Base-by-base conservation (phyloP, 768 basidiomycete genomes). In the Boletus sp. region DNA sequence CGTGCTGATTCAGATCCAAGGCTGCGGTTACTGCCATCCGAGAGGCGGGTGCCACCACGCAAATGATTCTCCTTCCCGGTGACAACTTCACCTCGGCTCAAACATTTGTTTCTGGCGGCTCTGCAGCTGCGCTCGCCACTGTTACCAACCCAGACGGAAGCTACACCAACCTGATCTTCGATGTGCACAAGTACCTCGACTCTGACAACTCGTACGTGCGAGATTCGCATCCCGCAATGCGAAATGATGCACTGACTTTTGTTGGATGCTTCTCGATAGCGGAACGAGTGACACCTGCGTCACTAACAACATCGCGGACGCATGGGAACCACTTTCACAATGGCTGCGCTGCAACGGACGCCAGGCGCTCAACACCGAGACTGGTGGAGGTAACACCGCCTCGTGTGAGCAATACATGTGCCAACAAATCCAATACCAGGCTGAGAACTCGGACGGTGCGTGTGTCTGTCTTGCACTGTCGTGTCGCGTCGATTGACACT, bases 301-400 rank as follows among this genome's bases (percentile, higher is more conserved):
- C 29, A 43, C 44, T 5, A 50, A 59, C 40, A 53, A 33, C 25
- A 59, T 59, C 7, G 25, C 21, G 5, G 38, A 42, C 10, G 72
- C 76, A 15, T 78, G 79, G 75, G 65, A 64, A 9, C 74, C 77
- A 5, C 72, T 82, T 1, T 27, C 43, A 13, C 10, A 30, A 7
- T 44, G 43, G 43, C 43, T 44, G 17, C 43, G 43, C 1, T 44
- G 43, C n/a, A 44, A 44, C 11, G 43, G 72, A 5, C 72, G 82
- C 15, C 78, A 81, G 58, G 83, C 80, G 0, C 70, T 84, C 63
- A 77, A 80, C 61, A 80, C 79, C 6, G 82, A 83, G 64, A 82
- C 81, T 2, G 82, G 83, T 47, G 82, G 81, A 25, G 81, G 81
- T 11, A 77, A 83, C 59, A 70, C 73, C 5, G 72, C 72, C 1